phyloP scores from a whole-genome alignment of 2,329 filamentous ascomycete species.

The Hymenotorrendiella dingleyae region DNA sequence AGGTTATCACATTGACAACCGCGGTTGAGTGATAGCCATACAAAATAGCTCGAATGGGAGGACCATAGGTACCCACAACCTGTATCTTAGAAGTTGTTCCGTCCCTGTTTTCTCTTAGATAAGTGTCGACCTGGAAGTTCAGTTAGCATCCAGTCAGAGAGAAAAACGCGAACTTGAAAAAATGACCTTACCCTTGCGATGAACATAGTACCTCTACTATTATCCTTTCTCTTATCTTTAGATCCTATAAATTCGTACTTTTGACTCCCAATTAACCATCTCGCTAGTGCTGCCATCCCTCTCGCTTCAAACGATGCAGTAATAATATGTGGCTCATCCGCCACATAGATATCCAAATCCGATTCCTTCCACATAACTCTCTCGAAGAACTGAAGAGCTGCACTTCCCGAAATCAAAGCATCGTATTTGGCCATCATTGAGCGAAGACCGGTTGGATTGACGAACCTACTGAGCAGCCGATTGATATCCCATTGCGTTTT shows the following conservation, averaged over 20 bases:
- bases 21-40: not conserved
- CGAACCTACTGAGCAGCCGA: not conserved
- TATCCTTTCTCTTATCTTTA: too few species aligned
- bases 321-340: not conserved
- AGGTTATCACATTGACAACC: constrained; percentile 3
- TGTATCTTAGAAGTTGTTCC: too few species aligned
- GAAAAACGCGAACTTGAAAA: too few species aligned
- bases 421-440: not conserved
- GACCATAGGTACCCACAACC: not conserved
- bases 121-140: too few species aligned
- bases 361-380: not conserved
- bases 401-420: not conserved
- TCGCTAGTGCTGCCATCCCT: too few species aligned
- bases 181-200: too few species aligned
- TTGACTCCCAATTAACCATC: too few species aligned
- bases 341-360: not conserved
- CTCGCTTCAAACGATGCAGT: too few species aligned
- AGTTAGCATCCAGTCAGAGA: too few species aligned
- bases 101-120: too few species aligned
- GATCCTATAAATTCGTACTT: too few species aligned
- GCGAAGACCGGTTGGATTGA: not conserved
- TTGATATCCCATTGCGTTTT: not conserved
- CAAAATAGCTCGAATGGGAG: constrained; percentile 1
- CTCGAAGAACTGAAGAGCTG: not conserved
- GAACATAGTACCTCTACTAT: too few species aligned